phyloP scores from a whole-genome alignment of 495 filamentous ascomycete genomes.

The Hypoxylon fragiforme region DNA sequence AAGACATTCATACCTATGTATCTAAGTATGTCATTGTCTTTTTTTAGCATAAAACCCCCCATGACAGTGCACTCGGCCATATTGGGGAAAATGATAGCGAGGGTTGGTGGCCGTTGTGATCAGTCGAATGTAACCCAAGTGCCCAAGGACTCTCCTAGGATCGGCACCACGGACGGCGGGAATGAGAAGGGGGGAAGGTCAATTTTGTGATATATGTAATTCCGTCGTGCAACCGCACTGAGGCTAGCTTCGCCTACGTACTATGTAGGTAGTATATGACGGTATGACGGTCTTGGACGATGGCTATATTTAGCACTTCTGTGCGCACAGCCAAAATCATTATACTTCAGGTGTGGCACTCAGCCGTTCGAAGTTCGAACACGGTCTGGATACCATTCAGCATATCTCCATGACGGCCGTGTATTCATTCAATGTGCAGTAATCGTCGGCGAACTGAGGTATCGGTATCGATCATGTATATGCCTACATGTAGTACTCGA shows the following conservation, averaged over 20 bases:
- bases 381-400: too few species aligned
- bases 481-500: too few species aligned
- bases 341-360: too few species aligned
- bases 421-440: too few species aligned
- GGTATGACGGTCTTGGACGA: not conserved
- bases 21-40: not conserved
- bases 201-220: constrained; percentile 30
- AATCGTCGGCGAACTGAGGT: too few species aligned
- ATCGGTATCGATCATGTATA: too few species aligned
- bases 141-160: constrained; percentile 6
- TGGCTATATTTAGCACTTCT: constrained; percentile 26
- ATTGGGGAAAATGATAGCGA: constrained; percentile 29
- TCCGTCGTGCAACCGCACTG: constrained; percentile 20
- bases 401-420: too few species aligned
- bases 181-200: constrained; percentile 28
- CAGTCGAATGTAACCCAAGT: constrained; percentile 20
- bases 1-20: too few species aligned
- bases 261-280: constrained; percentile 1
- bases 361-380: too few species aligned
- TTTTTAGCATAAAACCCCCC: constrained; percentile 5
- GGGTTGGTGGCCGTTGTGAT: constrained; percentile 26
- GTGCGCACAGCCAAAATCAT: constrained; percentile 14
- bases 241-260: constrained; percentile 1
- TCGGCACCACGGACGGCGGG: constrained; percentile 25
- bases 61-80: constrained; percentile 17